phyloP scores from a whole-genome alignment of 2,329 filamentous ascomycete species.

The Lomentospora prolificans region DNA sequence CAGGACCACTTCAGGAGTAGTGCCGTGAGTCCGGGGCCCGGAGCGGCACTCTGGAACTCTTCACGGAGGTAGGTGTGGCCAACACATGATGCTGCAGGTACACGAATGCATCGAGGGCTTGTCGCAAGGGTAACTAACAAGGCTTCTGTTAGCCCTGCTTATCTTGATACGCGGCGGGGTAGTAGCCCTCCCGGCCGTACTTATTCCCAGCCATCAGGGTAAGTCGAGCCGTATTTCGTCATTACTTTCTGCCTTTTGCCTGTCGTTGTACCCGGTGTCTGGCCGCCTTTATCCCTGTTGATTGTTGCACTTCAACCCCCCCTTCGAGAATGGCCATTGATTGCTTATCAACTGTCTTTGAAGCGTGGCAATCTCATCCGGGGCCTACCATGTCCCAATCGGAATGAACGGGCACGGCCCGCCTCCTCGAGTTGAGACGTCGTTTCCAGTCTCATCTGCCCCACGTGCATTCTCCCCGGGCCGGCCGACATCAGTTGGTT shows the following conservation, averaged over 20 bases:
- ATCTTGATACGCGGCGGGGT: conserved; percentile 6
- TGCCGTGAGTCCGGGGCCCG: conserved; percentile 2
- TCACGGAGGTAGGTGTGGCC: conserved; percentile 4
- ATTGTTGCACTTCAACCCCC: background rate
- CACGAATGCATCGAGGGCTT: background rate
- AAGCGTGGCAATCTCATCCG: background rate
- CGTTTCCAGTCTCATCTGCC: background rate
- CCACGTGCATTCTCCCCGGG: background rate
- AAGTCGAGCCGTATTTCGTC: background rate
- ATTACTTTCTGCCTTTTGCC: background rate
- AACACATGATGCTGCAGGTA: conserved; percentile 5
- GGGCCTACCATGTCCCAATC: conserved; percentile 1
- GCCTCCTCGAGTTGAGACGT: conserved; percentile 4
- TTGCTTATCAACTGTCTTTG: background rate
- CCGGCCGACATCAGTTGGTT: conserved; percentile 2
- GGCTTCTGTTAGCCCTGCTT: conserved; percentile 5
- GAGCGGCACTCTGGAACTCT: background rate
- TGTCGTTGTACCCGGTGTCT: too few relatives aligned
- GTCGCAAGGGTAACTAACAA: conserved; percentile 1
- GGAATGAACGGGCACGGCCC: conserved; percentile 6
- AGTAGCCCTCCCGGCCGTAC: conserved; percentile 4
- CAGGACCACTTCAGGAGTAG: conserved; percentile 5
- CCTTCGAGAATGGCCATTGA: background rate
- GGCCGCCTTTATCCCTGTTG: too few relatives aligned
- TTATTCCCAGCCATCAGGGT: conserved; percentile 8